Conservation (phyloP, 129 eudicot species). For the Flaveria trinervia region DNA sequence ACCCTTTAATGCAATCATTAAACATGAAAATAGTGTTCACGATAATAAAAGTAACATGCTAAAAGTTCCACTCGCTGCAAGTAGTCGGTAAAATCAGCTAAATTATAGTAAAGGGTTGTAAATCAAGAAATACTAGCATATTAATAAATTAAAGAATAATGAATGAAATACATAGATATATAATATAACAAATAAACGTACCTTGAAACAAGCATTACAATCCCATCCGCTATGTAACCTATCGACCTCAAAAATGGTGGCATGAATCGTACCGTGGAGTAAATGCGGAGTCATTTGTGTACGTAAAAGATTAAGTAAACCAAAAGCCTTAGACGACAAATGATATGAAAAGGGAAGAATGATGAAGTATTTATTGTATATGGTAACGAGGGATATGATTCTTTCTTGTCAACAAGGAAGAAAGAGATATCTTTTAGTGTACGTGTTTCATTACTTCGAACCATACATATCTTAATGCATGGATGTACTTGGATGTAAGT, state of each 20-base stretch:
- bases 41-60: not conserved
- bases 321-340: constrained; percentile 2
- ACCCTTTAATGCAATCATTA: not conserved
- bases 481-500: constrained; percentile 38
- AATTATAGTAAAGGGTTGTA: no score
- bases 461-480: constrained; percentile 33
- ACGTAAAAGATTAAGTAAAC: not conserved
- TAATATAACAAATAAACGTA: constrained; percentile 14
- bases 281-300: constrained; percentile 51
- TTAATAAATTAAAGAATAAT: not conserved
- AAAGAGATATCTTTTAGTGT: constrained; percentile 40
- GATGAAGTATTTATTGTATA: constrained; percentile 22
- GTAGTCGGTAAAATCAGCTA: no score
- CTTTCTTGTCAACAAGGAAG: constrained; percentile 30
- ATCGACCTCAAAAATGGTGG: constrained; percentile 68
- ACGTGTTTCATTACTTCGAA: constrained; percentile 35
- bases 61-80: not conserved
- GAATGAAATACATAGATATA: not conserved
- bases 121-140: no score
- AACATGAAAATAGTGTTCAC: not conserved
- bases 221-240: constrained; percentile 44
- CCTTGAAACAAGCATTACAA: constrained; percentile 44
- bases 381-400: constrained; percentile 16
- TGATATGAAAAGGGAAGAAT: not conserved
- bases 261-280: constrained; percentile 77